Evolutionary conservation across 2,329 filamentous ascomycete species (phyloP).

Genomic region (Annulohypoxylon truncatum): DNA sequence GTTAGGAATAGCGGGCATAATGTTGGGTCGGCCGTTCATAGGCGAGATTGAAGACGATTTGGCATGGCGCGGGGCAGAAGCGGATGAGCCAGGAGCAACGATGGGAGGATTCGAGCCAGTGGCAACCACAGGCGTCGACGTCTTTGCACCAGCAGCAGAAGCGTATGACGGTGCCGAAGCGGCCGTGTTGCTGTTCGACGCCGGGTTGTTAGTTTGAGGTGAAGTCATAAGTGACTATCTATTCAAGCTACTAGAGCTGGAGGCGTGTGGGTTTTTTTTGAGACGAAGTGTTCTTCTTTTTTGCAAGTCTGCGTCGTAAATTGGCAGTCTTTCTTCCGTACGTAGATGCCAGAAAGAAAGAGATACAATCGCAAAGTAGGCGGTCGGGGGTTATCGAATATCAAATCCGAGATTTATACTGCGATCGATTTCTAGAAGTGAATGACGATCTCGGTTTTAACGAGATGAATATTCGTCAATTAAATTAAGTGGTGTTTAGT

Average conservation of each 20-base stretch:
- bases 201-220: conserved; percentile 65
- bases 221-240: conserved; percentile 68
- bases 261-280: conserved; percentile 13
- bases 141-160: conserved; percentile 73
- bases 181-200: conserved; percentile 66
- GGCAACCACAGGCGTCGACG: conserved; percentile 70
- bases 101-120: conserved; percentile 66
- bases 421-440: conserved; percentile 35
- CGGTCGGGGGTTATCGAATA: conserved; percentile 43
- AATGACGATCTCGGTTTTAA: conserved; percentile 34
- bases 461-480: conserved; percentile 33
- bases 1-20: conserved; percentile 74
- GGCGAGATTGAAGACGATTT: conserved; percentile 77
- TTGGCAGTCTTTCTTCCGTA: conserved; percentile 35
- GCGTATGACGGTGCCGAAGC: conserved; percentile 73
- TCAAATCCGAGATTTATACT: conserved; percentile 47
- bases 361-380: conserved; percentile 33
- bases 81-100: conserved; percentile 66
- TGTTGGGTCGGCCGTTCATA: conserved; percentile 85
- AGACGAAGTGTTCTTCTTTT: conserved; percentile 13
- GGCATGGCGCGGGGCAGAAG: conserved; percentile 67
- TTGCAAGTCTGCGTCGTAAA: conserved; percentile 25
- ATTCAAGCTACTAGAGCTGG: conserved; percentile 44
- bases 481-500: conserved; percentile 40
- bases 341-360: conserved; percentile 42